Conservation (phyloP, 306 rosid species). For the Citrullus colocynthis region DNA sequence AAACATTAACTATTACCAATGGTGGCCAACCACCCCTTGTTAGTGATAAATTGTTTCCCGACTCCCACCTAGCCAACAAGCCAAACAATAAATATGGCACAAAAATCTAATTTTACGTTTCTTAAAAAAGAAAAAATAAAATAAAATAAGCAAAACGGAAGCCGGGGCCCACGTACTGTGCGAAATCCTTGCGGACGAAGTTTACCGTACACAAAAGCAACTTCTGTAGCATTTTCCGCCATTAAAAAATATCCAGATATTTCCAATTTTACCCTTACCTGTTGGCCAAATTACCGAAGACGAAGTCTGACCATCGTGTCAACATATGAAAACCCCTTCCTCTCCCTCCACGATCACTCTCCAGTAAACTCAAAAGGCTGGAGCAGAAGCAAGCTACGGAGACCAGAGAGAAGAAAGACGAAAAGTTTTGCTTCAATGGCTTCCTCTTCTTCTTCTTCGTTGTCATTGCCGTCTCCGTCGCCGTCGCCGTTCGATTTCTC, state of each 20-base stretch:
- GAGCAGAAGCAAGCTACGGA: not conserved
- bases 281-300: not conserved
- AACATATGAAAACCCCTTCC: not conserved
- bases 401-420: not conserved
- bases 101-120: no score
- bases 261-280: not conserved
- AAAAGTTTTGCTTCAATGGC: constrained; percentile 27
- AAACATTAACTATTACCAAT: no score
- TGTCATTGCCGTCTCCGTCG: constrained; percentile 24
- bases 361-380: not conserved
- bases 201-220: not conserved
- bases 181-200: constrained; percentile 10
- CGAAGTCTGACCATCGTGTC: not conserved
- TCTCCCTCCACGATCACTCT: not conserved
- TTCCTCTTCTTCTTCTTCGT: constrained; percentile 23
- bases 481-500: constrained; percentile 30
- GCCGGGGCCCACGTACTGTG: not conserved
- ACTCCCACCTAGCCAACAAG: no score
- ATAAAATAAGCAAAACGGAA: not conserved
- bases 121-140: no score
- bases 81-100: no score
- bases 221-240: not conserved
- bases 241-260: not conserved
- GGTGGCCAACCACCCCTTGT: no score
- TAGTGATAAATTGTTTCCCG: no score